A percentile compares a stretch with the other conserved stretches of the same genome.
Evolutionary conservation across 176 grass and related monocot species (phyloP).

Genomic region (Leersia perrieri): DNA sequence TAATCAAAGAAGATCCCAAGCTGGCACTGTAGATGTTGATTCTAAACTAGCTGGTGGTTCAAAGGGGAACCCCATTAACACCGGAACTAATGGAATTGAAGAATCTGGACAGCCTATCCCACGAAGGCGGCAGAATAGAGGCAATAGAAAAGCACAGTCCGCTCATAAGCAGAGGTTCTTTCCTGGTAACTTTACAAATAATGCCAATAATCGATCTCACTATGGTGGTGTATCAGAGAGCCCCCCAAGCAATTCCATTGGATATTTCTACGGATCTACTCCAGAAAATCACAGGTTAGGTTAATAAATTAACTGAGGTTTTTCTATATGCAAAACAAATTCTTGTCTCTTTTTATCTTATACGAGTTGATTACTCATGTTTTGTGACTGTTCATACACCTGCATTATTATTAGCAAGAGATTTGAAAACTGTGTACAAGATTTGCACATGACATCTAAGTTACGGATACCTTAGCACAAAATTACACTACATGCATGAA

Average conservation of each 20-base stretch:
- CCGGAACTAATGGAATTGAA: slow-evolving; percentile 50
- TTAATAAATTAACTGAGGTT: not conserved
- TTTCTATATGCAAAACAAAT: slow-evolving; percentile 9
- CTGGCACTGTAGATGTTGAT: slow-evolving; percentile 34
- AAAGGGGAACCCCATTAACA: slow-evolving; percentile 42
- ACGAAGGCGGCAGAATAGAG: slow-evolving; percentile 70
- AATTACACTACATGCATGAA: not conserved
- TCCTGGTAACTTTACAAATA: slow-evolving; percentile 70
- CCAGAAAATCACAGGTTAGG: slow-evolving; percentile 85
- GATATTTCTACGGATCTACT: slow-evolving; percentile 97
- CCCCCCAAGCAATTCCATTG: slow-evolving; percentile 87
- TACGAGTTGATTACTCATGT: not conserved
- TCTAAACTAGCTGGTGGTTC: slow-evolving; percentile 48
- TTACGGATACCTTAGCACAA: not conserved
- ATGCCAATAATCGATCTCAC: slow-evolving; percentile 37
- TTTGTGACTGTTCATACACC: not conserved
- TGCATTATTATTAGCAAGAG: not conserved
- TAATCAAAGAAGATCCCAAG: slow-evolving; percentile 48
- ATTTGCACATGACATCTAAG: not conserved
- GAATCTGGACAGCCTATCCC: slow-evolving; percentile 68
- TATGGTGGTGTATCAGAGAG: slow-evolving; percentile 78
- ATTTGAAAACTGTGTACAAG: not conserved
- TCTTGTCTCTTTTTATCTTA: slow-evolving; percentile 3
- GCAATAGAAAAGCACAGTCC: slow-evolving; percentile 58
- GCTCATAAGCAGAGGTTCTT: slow-evolving; percentile 84